Base-by-base conservation (phyloP, 768 basidiomycete species). In the Suillus plorans region DNA sequence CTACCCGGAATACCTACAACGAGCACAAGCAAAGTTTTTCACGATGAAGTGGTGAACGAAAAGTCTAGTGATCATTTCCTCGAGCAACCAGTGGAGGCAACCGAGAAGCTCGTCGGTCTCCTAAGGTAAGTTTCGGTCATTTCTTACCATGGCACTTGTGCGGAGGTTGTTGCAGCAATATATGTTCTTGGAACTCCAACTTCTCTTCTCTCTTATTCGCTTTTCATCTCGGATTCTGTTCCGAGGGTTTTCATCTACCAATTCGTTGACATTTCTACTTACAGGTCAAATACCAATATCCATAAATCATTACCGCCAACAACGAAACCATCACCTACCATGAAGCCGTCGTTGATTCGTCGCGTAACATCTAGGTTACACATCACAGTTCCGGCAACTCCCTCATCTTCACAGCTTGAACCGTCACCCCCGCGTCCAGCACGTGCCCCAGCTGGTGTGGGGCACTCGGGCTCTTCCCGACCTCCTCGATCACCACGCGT, bases 291-390 rank as follows among this genome's bases (percentile, higher is more conserved):
- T 34, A 55, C 45, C 9, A 44, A 59, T 42, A 13, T 59, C 2
- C 41, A 59, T 59, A 41, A 59, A 31, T 31, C 25, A 31, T 42
- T 49, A 14, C 18, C 42, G 7, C n/a, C 56, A 6, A 53, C n/a
- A 31, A 59, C 34, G 42, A 60, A 62, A 12, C 31, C 62, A 13
- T 44, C 56, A 18, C 63, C 63, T 7, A 7, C 55, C 41, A 9
- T 22, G 6, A 76, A 71, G 42, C 42, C 67, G 4, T 69, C 67
- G 0, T 64, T 77, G 59, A 65, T 76, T 61, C 76, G 76, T 16
- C 73, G 76, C 18, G 69, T 76, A 6, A 70, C 76, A 0, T 76
- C 76, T 2, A 77, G 67, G 37, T 63, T 76, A 25, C 60, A 61
- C 28, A 73, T 77, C 25, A 36, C 69, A 36, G 66, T 74, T 6